Conservation (phyloP, 202 grass and related monocot species). For the Miscanthus sacchariflorus region DNA sequence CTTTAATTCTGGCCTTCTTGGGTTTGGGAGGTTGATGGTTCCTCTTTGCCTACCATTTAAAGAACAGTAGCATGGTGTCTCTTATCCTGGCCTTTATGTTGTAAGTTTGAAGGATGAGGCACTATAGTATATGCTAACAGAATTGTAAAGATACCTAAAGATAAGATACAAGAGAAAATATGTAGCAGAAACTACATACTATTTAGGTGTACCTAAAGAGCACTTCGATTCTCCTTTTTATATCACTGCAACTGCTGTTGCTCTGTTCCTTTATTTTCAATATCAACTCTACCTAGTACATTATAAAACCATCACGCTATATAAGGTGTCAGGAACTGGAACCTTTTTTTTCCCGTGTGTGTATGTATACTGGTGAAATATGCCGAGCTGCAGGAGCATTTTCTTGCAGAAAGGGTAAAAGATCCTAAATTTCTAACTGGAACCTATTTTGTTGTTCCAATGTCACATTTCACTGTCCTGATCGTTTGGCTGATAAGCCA, state of each 20-base stretch:
- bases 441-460: conserved; percentile 25
- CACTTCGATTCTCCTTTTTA: conserved; percentile 29
- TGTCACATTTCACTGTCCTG: conserved; percentile 16
- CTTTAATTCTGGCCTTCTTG: neutral
- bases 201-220: conserved; percentile 43
- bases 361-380: neutral
- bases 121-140: neutral
- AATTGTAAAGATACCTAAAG: conserved; percentile 9
- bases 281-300: conserved; percentile 26
- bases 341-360: neutral
- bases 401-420: neutral
- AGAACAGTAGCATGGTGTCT: neutral
- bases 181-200: neutral
- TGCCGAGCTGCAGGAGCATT: neutral
- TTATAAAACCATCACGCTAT: conserved; percentile 43
- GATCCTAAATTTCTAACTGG: neutral
- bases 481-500: too few relatives aligned
- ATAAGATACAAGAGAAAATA: conserved; percentile 21
- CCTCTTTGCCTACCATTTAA: conserved; percentile 28
- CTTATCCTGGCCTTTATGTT: neutral
- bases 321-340: conserved; percentile 36
- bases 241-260: conserved; percentile 20
- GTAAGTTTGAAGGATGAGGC: conserved; percentile 39
- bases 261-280: conserved; percentile 13
- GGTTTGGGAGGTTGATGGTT: conserved; percentile 34